These are phyloP conservation scores for Rhodotorula sp. DNA, from an alignment of 1,284 basidiomycete genomes.

Conservation along the genomic window DNA sequence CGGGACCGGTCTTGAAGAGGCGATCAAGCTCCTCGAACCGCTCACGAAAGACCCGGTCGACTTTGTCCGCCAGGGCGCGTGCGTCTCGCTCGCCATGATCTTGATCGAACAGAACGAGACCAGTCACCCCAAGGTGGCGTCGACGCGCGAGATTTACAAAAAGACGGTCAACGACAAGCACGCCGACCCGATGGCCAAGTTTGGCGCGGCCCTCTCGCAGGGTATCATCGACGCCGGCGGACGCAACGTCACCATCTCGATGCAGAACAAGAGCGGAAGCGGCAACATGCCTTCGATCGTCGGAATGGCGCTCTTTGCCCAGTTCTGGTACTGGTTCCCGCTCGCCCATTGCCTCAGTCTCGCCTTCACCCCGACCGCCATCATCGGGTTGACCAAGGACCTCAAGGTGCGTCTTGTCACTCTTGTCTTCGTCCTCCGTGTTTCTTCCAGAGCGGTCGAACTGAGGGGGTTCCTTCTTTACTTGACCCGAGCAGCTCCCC, in stretches of 20 bases:
- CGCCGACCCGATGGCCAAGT: slow-evolving; percentile 94
- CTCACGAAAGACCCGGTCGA: slow-evolving; percentile 96
- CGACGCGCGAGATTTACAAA: slow-evolving; percentile 74
- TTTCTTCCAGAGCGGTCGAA: not conserved
- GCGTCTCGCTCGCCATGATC: slow-evolving; percentile 90
- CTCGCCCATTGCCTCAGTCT: slow-evolving; percentile 88
- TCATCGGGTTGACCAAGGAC: slow-evolving; percentile 82
- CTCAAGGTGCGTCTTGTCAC: slow-evolving; percentile 61
- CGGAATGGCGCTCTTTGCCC: slow-evolving; percentile 91
- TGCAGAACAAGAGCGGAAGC: slow-evolving; percentile 86
- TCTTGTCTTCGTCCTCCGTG: not conserved
- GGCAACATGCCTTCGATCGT: slow-evolving; percentile 88
- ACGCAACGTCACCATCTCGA: slow-evolving; percentile 85
- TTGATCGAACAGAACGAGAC: slow-evolving; percentile 92
- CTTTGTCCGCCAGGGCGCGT: slow-evolving; percentile 96
- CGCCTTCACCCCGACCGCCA: slow-evolving; percentile 87
- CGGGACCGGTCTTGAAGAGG: slow-evolving; percentile 88
- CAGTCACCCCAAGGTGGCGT: slow-evolving; percentile 72
- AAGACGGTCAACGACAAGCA: slow-evolving; percentile 92
- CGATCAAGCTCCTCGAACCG: slow-evolving; percentile 88
- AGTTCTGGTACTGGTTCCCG: slow-evolving; percentile 99
- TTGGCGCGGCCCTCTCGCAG: slow-evolving; percentile 89
- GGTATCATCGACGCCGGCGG: slow-evolving; percentile 96
- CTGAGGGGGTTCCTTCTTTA: too few species aligned
- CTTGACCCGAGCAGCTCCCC: slow-evolving; percentile 69